Evolutionary conservation across 441 rosid species (phyloP), one percentile per base, ranked within the genome.

Genomic region (Erodium moschatum): DNA sequence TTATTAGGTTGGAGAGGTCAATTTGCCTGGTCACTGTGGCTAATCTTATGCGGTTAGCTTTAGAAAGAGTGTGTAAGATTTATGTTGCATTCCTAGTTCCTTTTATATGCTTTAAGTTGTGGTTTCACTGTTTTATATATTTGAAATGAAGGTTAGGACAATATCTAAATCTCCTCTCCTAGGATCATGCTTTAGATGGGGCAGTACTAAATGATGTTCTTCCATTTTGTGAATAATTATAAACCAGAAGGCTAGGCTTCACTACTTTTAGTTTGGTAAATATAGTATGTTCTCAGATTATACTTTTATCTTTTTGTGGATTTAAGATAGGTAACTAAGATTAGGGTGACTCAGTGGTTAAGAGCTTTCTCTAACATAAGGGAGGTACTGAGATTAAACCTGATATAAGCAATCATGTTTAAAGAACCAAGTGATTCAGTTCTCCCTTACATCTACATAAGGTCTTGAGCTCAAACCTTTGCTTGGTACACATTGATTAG

Each of bases 111-210:
- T 54, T 18, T 18, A 21, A 54, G 24, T 16, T 54, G 24, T 19
- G 9, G 18, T 54, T 54, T 1, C 18, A 2, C 11, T 54, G 60
- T 54, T 0, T 54, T 8, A 6, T 5, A 18, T 54, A 54, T 16
- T 48, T 48, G 24, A 16, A 54, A 54, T 19, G 11, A 54, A 50
- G 56, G 18, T 50, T 50, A n/a, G 18, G 18, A 50, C 18, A 3
- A 50, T 50, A 50, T 50, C 56, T n/a, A 50, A 50, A 50, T 13
- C 6, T 50, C 56, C 56, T 50, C 56, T 50, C 18, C 56, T n/a
- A 50, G 56, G 56, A 50, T 50, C 52, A 12, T 13, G 56, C 56
- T 50, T 16, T 54, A 50, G 56, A 9, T 54, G 24, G 21, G 24
- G 61, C 61, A 6, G 61, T 7, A 18, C 61, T 4, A 16, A 18